These are phyloP conservation scores for Prunus davidiana DNA, from an alignment of 306 rosid species.

Conservation along the genomic window DNA sequence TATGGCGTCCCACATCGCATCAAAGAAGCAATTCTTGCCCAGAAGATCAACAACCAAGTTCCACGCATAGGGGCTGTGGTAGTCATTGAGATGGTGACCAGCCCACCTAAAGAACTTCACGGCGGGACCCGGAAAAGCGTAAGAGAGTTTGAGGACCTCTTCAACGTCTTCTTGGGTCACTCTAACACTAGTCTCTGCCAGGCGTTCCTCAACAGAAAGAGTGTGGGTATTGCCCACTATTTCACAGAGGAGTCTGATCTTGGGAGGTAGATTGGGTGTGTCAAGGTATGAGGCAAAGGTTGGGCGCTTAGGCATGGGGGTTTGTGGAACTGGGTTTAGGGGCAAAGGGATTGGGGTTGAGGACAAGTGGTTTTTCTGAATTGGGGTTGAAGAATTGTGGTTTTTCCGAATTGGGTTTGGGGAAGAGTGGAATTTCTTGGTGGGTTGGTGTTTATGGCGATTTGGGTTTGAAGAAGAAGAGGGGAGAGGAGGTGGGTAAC, in stretches of 20 bases:
- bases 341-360: neutral
- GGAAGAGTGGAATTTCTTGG: neutral
- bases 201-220: constrained; percentile 31
- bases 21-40: constrained; percentile 56
- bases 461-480: neutral
- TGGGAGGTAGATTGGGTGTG: constrained; percentile 26
- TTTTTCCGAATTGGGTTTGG: neutral
- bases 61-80: constrained; percentile 68
- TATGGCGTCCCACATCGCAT: constrained; percentile 70
- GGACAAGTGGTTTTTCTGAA: neutral
- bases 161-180: constrained; percentile 50
- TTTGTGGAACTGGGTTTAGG: neutral
- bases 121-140: constrained; percentile 51
- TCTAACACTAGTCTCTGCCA: constrained; percentile 28
- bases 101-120: constrained; percentile 75
- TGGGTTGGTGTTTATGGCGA: neutral
- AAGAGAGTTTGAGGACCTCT: constrained; percentile 56
- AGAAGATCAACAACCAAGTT: constrained; percentile 57
- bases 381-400: neutral
- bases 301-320: constrained; percentile 5
- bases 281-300: constrained; percentile 43
- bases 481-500: neutral
- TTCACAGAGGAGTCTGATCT: constrained; percentile 41
- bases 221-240: constrained; percentile 46
- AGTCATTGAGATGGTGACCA: constrained; percentile 45